These are phyloP conservation scores for Colletotrichum cuscutae DNA, from an alignment of 2,329 filamentous ascomycete species.

Conservation along the genomic window DNA sequence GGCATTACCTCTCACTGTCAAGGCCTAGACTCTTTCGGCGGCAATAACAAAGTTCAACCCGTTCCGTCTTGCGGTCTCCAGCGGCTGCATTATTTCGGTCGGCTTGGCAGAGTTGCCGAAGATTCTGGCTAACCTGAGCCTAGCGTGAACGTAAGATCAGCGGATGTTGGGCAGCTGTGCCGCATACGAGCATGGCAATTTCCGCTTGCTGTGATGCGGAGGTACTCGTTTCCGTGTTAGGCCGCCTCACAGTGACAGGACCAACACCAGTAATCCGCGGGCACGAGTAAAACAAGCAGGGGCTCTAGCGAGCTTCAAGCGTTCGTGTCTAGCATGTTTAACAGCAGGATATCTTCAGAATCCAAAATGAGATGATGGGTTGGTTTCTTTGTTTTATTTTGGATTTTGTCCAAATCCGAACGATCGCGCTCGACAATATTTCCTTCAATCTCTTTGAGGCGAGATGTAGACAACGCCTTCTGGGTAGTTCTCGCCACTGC, in stretches of 20 bases:
- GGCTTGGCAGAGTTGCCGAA: not conserved
- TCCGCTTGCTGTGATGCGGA: not conserved
- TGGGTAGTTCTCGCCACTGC: not conserved
- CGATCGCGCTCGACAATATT: not conserved
- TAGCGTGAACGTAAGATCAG: not conserved
- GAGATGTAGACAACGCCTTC: not conserved
- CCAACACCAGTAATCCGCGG: not conserved
- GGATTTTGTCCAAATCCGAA: not conserved
- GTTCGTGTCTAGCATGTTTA: not conserved
- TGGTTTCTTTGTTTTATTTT: not conserved
- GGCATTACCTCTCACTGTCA: not conserved
- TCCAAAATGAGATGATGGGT: not conserved
- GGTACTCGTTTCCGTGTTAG: not conserved
- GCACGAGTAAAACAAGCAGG: not conserved
- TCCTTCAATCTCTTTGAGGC: not conserved
- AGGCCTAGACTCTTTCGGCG: not conserved
- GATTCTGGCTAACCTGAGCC: not conserved
- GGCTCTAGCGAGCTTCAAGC: not conserved
- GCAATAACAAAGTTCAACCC: not conserved
- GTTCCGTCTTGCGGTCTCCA: not conserved
- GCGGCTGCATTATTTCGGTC: not conserved
- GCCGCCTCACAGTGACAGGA: not conserved
- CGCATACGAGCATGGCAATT: not conserved
- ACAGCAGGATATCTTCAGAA: not conserved
- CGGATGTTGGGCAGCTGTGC: not conserved